Evolutionary conservation across 164 flowering plant species (phyloP), one percentile per base, ranked within the genome.

Genomic region (Vitis labrusca): DNA sequence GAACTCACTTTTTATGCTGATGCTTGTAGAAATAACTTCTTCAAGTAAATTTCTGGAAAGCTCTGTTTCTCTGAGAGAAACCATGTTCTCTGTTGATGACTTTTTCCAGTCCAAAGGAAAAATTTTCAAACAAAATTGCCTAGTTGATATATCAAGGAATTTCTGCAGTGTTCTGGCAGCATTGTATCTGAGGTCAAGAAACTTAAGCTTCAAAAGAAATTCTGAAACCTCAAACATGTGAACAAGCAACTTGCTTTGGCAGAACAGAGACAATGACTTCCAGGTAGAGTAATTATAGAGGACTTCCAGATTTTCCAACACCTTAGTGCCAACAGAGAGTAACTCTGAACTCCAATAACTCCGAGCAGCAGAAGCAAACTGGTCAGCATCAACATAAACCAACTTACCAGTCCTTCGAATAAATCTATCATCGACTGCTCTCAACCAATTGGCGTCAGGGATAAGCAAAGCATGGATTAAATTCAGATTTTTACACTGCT

Each of bases 371-470:
- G 77, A 75, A 3, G 69, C 69, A 73, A 87, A 86, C 44, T 80
- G 80, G 12, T 53, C 68, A 17, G 56, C 56, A 61, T 81, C 78
- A 68, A 87, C 53, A 10, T 69, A 55, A 61, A 74, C 68, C 61
- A 79, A 14, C 50, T 74, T 65, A 8, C 76, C 79, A 10, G 62
- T 72, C 65, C 52, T 69, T 37, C 13, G 59, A 23, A 78, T 55
- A 50, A 17, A 64, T 29, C 71, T 66, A 2, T 51, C 47, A 50
- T 73, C 80, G 14, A 73, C 49, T 62, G 51, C 81, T 65, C 59
- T 79, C 1, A 81, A 65, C 98, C 94, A 91, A 67, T 58, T 59
- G 30, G 88, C 88, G 61, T 80, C 78, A 47, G 85, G 61, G 62
- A 73, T 75, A 27, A 80, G 63, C 74, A 84, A 69, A 63, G 49